A percentile compares a stretch with the other conserved stretches of the same genome.
Conservation (phyloP, 139 green algal genomes). For the Prasinococcaceae sp. region DNA sequence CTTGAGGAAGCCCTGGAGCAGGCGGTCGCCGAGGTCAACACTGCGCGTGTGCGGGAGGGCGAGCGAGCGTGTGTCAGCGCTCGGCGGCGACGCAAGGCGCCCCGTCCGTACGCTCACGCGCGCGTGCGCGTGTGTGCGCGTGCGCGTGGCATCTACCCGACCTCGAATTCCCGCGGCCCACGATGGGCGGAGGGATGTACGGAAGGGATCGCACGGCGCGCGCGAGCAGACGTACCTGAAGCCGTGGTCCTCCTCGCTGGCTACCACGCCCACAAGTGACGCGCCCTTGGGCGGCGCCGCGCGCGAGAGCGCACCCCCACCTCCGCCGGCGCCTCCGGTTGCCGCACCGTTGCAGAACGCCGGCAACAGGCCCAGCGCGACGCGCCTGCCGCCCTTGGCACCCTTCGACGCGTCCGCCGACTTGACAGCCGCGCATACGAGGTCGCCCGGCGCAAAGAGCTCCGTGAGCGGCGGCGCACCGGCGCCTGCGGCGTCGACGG, state of each 20-base stretch:
- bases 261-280: not conserved
- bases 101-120: not conserved
- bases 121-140: not conserved
- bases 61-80: no score
- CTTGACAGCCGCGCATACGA: slow-evolving; percentile 45
- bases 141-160: no score
- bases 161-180: no score
- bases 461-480: slow-evolving; percentile 16
- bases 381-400: slow-evolving; percentile 27
- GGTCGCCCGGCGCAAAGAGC: slow-evolving; percentile 56
- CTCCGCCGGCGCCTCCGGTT: slow-evolving; percentile 5
- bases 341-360: slow-evolving; percentile 23
- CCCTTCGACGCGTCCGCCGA: not conserved
- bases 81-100: not conserved
- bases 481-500: slow-evolving; percentile 10
- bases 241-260: slow-evolving; percentile 77
- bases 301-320: not conserved
- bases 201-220: no score
- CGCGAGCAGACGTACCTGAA: slow-evolving; percentile 22
- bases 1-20: slow-evolving; percentile 1
- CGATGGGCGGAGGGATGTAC: no score
- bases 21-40: not conserved
- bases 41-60: no score
- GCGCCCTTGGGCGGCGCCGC: not conserved
- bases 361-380: slow-evolving; percentile 37